Evolutionary conservation across 257 asterid species (phyloP).

Genomic region (Solanum lignicaule): DNA sequence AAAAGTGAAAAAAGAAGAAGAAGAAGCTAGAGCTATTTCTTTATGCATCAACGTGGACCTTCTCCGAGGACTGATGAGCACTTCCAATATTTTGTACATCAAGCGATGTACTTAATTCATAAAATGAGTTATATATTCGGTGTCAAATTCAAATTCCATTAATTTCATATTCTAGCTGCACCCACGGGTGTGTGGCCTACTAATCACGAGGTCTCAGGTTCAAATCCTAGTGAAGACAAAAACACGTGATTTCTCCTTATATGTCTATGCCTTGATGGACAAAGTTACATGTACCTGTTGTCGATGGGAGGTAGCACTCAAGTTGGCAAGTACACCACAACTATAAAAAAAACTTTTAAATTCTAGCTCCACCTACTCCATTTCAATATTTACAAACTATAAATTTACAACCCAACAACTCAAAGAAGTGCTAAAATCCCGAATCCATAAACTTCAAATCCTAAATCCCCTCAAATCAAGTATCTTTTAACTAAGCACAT

Average conservation of each 20-base stretch:
- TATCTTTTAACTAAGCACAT: not conserved
- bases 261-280: not conserved
- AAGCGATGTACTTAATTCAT: not conserved
- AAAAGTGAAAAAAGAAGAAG: too few species aligned
- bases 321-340: not conserved
- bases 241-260: not conserved
- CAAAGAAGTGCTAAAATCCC: not conserved
- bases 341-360: not conserved
- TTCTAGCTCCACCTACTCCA: not conserved
- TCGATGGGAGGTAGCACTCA: not conserved
- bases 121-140: not conserved
- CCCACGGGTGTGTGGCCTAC: not conserved
- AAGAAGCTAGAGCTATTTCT: not conserved
- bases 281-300: not conserved
- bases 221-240: not conserved
- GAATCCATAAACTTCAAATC: not conserved
- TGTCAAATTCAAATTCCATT: not conserved
- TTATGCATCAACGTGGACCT: not conserved
- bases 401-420: not conserved
- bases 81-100: not conserved
- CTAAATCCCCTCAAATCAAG: not conserved
- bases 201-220: not conserved
- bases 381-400: not conserved
- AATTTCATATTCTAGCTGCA: not conserved
- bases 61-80: not conserved